A percentile compares a stretch with the other conserved stretches of the same genome.
Evolutionary conservation across 73 alveolate genomes (phyloP).

Genomic region (Paramecium sonneborni): DNA sequence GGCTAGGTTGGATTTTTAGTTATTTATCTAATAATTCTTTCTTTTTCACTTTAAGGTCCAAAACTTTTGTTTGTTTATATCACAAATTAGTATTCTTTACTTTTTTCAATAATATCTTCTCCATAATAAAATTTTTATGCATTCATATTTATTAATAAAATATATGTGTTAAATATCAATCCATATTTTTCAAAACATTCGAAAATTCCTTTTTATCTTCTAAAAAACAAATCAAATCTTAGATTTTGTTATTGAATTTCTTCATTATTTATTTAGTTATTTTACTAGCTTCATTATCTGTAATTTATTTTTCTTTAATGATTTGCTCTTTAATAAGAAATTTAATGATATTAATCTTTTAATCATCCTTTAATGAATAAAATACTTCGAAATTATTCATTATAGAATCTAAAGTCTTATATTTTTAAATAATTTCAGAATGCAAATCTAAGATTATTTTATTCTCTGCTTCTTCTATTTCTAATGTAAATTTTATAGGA

Average conservation of each 20-base stretch:
- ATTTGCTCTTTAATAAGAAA: background rate
- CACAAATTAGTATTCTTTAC: background rate
- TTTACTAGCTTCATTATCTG: background rate
- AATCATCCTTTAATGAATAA: background rate
- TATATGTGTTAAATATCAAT: background rate
- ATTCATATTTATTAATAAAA: background rate
- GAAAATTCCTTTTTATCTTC: background rate
- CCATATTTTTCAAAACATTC: background rate
- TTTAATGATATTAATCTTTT: background rate
- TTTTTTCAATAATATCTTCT: slow-evolving; percentile 9
- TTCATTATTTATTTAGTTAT: background rate
- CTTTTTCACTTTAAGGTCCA: background rate
- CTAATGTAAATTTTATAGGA: background rate
- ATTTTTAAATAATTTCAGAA: background rate
- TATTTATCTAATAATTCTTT: background rate
- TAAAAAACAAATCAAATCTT: background rate
- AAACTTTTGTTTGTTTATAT: background rate
- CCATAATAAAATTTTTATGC: background rate
- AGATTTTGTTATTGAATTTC: background rate
- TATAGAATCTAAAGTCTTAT: background rate
- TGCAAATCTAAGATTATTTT: background rate
- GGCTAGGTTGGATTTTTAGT: background rate
- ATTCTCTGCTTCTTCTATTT: background rate
- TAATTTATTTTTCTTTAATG: background rate
- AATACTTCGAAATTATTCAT: background rate